Base-by-base conservation (phyloP, 202 grass and related monocot species). In the Musa balbisiana region DNA sequence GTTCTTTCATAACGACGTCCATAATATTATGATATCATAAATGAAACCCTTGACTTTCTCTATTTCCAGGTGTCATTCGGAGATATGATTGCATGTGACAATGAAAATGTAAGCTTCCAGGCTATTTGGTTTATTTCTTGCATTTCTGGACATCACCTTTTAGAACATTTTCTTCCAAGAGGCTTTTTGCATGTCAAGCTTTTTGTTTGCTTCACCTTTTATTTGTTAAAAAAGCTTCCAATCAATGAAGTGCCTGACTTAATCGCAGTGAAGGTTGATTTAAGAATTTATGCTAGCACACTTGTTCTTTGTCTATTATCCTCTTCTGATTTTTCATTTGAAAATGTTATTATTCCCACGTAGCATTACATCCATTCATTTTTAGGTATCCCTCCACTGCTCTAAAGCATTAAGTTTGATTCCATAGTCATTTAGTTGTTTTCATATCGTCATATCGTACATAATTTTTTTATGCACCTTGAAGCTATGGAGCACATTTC, bases 71-170 rank as follows among this genome's bases (percentile, higher is more conserved):
- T 98, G 70, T 98, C 94, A 49, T 98, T 90, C 83, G 94, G 94
- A 69, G 94, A 98, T 79, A 98, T 94, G 94, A 94, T 98, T 78
- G 91, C 94, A 19, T 98, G 94, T 64, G 94, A 98, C 77, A 98
- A 94, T 83, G 94, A 98, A 25, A 98, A 85, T 82, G 94, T 98
- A 93, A 93, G 94, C 89, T 22, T 76, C 26, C 19, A 1, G 13
- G 33, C 0, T 49, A 19, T 69, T 69, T 49, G 33, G 66, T 69
- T 43, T 11, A 69, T 50, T 69, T 4, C 29, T 69, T 17, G 26
- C 13, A 69, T 63, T 58, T 52, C 56, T 78, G 43, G 0, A 43
- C 71, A 75, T 74, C 43, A 55, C 51, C 11, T 16, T 63, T n/a
- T 2, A 22, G 11, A 21, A 12, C 20, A 51, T 3, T 51, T 17